These are phyloP conservation scores for Setaria viridis DNA, from an alignment of 202 grass and related monocot genomes.

Conservation along the genomic window DNA sequence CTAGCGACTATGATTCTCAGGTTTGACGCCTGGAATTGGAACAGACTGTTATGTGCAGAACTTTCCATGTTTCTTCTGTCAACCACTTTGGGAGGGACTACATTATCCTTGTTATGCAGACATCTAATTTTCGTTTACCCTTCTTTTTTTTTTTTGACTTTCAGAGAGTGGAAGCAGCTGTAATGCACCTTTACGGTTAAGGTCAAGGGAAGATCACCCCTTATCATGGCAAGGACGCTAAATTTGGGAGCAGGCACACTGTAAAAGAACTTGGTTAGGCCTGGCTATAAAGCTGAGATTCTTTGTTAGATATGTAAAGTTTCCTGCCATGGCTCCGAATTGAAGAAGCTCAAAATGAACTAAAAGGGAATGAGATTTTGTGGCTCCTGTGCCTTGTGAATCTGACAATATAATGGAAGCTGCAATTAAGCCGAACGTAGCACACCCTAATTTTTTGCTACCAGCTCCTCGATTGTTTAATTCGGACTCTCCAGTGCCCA, in stretches of 20 bases:
- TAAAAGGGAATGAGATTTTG: background rate
- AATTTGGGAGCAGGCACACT: background rate
- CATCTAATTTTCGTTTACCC: background rate
- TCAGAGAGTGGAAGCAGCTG: background rate
- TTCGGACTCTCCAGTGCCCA: background rate
- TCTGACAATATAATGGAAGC: background rate
- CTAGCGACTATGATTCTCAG: conserved; percentile 18
- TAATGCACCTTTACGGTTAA: background rate
- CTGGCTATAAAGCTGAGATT: background rate
- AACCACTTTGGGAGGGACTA: background rate
- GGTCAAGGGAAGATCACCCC: background rate
- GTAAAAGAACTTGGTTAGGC: background rate
- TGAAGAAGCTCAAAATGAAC: background rate
- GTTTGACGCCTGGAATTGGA: conserved; percentile 18
- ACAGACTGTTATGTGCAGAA: conserved; percentile 15
- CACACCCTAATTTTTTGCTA: background rate
- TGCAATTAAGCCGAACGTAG: background rate
- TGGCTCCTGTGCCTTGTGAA: background rate
- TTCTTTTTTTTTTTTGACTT: background rate
- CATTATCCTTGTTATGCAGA: background rate
- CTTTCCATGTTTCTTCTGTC: conserved; percentile 23
- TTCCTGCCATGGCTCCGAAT: background rate
- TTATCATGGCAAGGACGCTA: background rate
- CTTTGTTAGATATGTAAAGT: background rate
- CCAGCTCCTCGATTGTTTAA: background rate